phyloP scores from a whole-genome alignment of 306 rosid species.

The Gynostemma pentaphyllum region DNA sequence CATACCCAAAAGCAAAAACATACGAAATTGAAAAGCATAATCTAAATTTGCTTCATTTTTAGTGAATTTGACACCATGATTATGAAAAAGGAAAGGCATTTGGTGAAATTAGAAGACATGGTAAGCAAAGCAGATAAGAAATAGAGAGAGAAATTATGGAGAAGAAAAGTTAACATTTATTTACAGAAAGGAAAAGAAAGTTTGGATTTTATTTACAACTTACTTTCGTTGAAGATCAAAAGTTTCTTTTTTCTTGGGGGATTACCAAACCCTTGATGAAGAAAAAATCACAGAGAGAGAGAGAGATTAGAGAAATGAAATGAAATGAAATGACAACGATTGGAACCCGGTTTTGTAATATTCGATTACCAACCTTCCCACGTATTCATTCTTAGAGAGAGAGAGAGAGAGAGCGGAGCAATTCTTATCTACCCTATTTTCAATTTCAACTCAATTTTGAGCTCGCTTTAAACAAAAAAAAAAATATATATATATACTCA shows the following conservation, averaged over 20 bases:
- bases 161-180: background rate
- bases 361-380: too few species aligned
- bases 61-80: background rate
- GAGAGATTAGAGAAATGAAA: slow-evolving; percentile 5
- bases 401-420: too few species aligned
- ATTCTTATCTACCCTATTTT: too few species aligned
- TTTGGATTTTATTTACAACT: background rate
- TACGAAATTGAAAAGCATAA: background rate
- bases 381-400: too few species aligned
- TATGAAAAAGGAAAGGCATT: background rate
- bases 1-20: too few species aligned
- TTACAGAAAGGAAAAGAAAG: background rate
- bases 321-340: too few species aligned
- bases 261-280: background rate
- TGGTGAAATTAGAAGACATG: background rate
- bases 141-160: background rate
- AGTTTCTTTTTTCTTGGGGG: background rate
- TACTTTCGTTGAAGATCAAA: background rate
- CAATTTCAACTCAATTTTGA: too few species aligned
- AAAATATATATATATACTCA: too few species aligned
- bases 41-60: background rate
- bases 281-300: slow-evolving; percentile 1
- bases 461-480: too few species aligned
- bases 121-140: background rate
- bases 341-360: too few species aligned